Evolutionary conservation across 2,329 filamentous ascomycete species (phyloP), one percentile per base, ranked within the genome.

Genomic region (Alternaria infectoria): DNA sequence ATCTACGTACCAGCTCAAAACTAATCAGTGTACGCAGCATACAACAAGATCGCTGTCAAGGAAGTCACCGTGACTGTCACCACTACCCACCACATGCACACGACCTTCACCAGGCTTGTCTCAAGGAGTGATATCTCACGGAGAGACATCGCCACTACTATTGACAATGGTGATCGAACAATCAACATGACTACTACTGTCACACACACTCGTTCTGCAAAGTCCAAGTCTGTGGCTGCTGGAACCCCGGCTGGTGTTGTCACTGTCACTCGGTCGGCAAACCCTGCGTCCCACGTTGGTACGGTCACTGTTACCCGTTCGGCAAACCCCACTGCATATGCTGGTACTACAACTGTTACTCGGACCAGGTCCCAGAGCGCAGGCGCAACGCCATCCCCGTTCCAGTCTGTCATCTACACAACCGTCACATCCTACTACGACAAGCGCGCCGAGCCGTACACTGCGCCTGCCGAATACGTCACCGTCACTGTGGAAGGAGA

Each of bases 31-130:
- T 26, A 17, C 8, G 19, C 21, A 60, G 57, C 30, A 19, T 60
- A 60, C 57, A 40, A 55, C 40, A 60, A 55, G 19, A 44, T 61
- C 44, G 11, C 23, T 6, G 21, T 32, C n/a, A 59, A 19, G 19
- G 4, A 59, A 28, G 19, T 40, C 21, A n/a, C 17, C 23, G 21
- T 25, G 19, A 28, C 30, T n/a, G 19, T 57, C 40, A 58, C 40
- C 21, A 32, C 10, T 3, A 59, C 49, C 8, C 13, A 55, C 36
- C 21, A 49, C 12, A n/a, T 57, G 11, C 25, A 28, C 32, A 40
- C 15, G 36, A 40, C 36, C 36, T 40, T 40, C 36, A 19, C 44
- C 11, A 19, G 17, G 21, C 44, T 19, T 47, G 17, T 17, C 44
- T 19, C 17, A 47, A 6, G 36, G 5, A 40, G 36, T 46, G 17